These are phyloP conservation scores for Exserohilum rostratum DNA, from an alignment of 2,329 filamentous ascomycete species.

Conservation along the genomic window DNA sequence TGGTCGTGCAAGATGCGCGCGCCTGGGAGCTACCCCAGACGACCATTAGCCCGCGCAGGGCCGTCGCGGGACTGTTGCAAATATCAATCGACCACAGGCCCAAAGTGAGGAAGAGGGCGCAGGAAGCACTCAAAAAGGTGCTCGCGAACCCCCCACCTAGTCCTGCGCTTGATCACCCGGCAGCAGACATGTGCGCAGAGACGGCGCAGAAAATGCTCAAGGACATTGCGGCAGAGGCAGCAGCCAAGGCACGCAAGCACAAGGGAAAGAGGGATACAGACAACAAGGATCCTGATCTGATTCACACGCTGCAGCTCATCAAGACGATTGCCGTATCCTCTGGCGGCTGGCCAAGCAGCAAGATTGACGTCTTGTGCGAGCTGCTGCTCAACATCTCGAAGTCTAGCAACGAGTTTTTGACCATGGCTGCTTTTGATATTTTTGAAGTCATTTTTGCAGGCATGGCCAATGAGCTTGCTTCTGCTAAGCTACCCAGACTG, in stretches of 20 bases:
- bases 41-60: conserved; percentile 83
- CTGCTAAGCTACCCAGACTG: conserved; percentile 84
- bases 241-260: conserved; percentile 72
- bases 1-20: conserved; percentile 83
- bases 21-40: conserved; percentile 87
- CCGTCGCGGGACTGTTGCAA: conserved; percentile 82
- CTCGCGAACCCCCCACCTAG: conserved; percentile 86
- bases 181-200: conserved; percentile 94
- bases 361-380: conserved; percentile 91
- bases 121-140: conserved; percentile 84
- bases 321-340: conserved; percentile 87
- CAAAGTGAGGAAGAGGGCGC: conserved; percentile 91
- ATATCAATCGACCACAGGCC: conserved; percentile 86
- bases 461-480: conserved; percentile 85
- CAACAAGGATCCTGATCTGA: conserved; percentile 79
- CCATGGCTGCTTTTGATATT: conserved; percentile 94
- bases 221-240: conserved; percentile 73
- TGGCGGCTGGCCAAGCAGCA: conserved; percentile 94
- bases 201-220: conserved; percentile 81
- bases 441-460: conserved; percentile 96
- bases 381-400: conserved; percentile 85
- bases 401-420: conserved; percentile 92
- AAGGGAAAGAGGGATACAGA: conserved; percentile 60
- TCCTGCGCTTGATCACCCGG: conserved; percentile 90
- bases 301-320: conserved; percentile 89